Evolutionary conservation across 257 asterid genomes (phyloP), one percentile per base, ranked within the genome.

Genomic region (Mentha longifolia): DNA sequence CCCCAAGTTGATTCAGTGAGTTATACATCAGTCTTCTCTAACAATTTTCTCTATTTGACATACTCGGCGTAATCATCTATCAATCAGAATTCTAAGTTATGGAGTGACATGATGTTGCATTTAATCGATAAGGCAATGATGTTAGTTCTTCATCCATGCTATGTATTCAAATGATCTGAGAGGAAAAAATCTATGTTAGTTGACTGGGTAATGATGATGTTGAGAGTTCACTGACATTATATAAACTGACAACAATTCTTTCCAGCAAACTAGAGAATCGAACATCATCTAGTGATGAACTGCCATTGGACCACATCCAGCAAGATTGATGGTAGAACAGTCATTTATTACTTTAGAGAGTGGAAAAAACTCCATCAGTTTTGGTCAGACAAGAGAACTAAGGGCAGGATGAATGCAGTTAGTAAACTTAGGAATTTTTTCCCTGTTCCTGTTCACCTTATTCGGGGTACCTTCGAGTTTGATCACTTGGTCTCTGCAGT

Each of bases 1-100:
- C 96, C 97, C 0, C 92, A 80, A 54, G 92, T 92, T 56, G 96
- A 95, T 87, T 95, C 98, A 15, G 98, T 95, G 84, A 91, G 98
- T 86, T 66, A 61, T 62, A 39, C 42, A 42, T 68, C 41, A 10
- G n/a, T 50, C 25, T n/a, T 17, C 51, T 70, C 58, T 71, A 25
- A 15, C 55, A 19, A 50, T 30, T 37, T 43, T 17, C 45, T 51
- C 15, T 5, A 25, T 57, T 50, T 13, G 13, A 61, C 31, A 13
- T n/a, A 28, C 22, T 15, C 20, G 3, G 28, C 28, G 9, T 22
- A 46, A 14, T 41, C 35, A 19, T 30, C 31, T 56, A 30, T 63
- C 47, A 9, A n/a, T 52, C 42, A 51, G 5, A 30, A 30, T 12
- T 6, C 25, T 8, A 9, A 61, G n/a, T 9, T 60, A 10, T 31